Conservation (phyloP, 768 basidiomycete species). For the Termitomyces sp. region DNA sequence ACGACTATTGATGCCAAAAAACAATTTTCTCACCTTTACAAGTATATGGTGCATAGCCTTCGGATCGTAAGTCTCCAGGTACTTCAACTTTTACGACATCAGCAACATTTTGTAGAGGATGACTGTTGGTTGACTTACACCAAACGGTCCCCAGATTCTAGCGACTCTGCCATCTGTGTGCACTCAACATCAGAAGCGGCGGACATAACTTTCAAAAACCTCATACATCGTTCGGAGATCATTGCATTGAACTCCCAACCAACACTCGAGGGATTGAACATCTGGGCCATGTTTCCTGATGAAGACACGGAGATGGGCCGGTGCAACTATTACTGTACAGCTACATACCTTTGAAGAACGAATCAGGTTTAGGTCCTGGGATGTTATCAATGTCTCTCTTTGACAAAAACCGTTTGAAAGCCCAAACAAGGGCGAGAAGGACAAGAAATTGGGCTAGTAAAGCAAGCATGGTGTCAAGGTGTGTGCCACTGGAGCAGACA, state of each 20-base stretch:
- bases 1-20: conserved; percentile 9
- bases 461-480: conserved; percentile 1
- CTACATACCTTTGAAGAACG: conserved; percentile 25
- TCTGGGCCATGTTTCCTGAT: conserved; percentile 16
- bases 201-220: neutral
- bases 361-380: conserved; percentile 27
- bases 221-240: conserved; percentile 11
- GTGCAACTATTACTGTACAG: neutral
- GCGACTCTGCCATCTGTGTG: neutral
- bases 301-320: no score
- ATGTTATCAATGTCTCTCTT: conserved; percentile 28
- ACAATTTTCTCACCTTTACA: conserved; percentile 22
- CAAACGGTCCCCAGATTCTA: conserved; percentile 1
- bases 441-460: neutral
- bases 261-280: conserved; percentile 5
- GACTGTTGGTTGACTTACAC: neutral
- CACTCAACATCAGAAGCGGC: neutral
- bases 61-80: conserved; percentile 32
- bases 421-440: conserved; percentile 9
- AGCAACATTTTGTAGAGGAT: neutral
- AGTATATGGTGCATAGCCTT: conserved; percentile 32
- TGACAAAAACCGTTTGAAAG: conserved; percentile 11
- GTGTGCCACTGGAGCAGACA: neutral
- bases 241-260: conserved; percentile 15
- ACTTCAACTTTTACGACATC: conserved; percentile 13